Base-by-base conservation (phyloP, 1,139 yeast genomes). In the Zygoascus hellenicus region DNA sequence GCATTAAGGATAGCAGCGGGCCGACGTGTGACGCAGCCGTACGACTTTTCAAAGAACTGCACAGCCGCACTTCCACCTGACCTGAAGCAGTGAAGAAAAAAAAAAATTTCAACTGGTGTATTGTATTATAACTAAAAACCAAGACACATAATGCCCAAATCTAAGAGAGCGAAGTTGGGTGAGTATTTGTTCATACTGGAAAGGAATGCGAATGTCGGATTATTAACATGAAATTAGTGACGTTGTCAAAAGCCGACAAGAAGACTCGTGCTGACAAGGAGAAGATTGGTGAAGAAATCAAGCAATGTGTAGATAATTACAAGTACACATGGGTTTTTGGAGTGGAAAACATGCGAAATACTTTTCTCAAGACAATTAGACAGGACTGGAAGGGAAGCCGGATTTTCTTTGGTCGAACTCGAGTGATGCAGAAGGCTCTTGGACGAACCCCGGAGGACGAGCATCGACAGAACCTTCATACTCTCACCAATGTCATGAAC, bases 171-270 rank as follows among this genome's bases (percentile, higher is more conserved):
- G 42, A 60, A 61, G 60, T 51, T 60, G 47, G 53, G 63, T 59
- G 53, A 42, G 63, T 56, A 13, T 4, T 14, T 15, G 31, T 9
- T 15, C 28, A 5, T 15, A 14, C 22, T 13, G 10, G 15, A 34
- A 15, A 5, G 37, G 22, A 14, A 15, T 3, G 2, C 7, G 9
- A 11, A 15, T 7, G 22, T 14, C n/a, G 37, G 7, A 34, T 34
- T 5, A 38, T 28, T 11, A 36, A 16, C 17, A 36, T 13, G 13
- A 10, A 14, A 6, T 10, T 42, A 60, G 95, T 92, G 52, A 87
- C 97, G n/a, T 75, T 92, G 59, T 92, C 98, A 34, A 92, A 90
- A 66, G 90, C 97, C 53, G 97, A 89, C 56, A 92, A 89, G 69
- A 92, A 92, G 67, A 96, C 96, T 48, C 82, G 83, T 58, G 97